A percentile compares a stretch with the other conserved stretches of the same genome.
phyloP scores from a whole-genome alignment of 306 rosid genomes.

The Pachyrhizus erosus region DNA sequence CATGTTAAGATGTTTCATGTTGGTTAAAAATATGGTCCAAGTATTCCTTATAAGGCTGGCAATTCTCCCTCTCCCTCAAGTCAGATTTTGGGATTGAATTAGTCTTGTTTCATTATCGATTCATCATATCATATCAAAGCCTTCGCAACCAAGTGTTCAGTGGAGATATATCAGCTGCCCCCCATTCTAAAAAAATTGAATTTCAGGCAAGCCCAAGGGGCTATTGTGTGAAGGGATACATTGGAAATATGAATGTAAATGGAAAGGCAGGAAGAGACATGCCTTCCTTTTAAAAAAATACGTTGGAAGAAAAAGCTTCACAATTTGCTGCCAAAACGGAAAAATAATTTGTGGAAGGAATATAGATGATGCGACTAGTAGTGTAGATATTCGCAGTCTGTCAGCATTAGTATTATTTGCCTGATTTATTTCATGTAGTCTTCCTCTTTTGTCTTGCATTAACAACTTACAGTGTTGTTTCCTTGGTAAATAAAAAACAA shows the following conservation, averaged over 20 bases:
- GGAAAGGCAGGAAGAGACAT: too few relatives aligned
- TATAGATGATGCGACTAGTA: too few relatives aligned
- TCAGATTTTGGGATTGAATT: neutral
- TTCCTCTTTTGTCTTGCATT: slow-evolving; percentile 16
- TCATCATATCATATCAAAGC: neutral
- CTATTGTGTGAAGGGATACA: too few relatives aligned
- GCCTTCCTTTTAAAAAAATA: too few relatives aligned
- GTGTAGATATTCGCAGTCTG: neutral
- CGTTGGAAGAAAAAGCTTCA: neutral
- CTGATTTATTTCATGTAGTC: neutral
- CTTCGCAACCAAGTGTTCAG: neutral
- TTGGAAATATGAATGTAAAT: too few relatives aligned
- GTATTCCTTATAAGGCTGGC: neutral
- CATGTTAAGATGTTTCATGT: too few relatives aligned
- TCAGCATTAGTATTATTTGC: neutral
- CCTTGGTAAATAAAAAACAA: neutral
- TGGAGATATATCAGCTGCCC: too few relatives aligned
- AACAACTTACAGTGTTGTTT: neutral
- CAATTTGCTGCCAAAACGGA: neutral
- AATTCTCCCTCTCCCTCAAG: neutral
- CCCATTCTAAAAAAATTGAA: too few relatives aligned
- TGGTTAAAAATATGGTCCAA: too few relatives aligned
- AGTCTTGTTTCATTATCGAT: neutral
- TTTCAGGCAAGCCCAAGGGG: too few relatives aligned
- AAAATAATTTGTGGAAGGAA: neutral